A percentile compares a stretch with the other conserved stretches of the same genome.
Conservation (phyloP, 306 rosid genomes). For the Malus fusca region DNA sequence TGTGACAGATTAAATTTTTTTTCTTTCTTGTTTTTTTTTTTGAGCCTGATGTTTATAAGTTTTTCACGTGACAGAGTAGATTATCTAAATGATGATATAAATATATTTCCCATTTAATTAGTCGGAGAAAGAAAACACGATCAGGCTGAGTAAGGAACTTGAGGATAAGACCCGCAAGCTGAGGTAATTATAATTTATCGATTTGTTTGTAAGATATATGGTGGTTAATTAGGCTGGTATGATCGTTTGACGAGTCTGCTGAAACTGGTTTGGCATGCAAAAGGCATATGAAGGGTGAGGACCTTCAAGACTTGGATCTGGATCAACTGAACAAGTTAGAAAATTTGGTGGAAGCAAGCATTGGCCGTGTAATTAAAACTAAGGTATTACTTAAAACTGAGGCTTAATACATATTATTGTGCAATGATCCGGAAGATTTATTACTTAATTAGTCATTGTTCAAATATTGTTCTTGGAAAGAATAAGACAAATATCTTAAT, state of each 20-base stretch:
- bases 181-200: constrained; percentile 15
- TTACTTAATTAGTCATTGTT: too few species aligned
- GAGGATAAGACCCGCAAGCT: constrained; percentile 21
- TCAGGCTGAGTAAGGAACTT: constrained; percentile 24
- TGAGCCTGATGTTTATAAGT: background rate
- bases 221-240: background rate
- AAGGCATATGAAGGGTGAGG: constrained; percentile 37
- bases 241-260: background rate
- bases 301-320: constrained; percentile 22
- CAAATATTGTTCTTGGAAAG: too few species aligned
- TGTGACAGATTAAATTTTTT: background rate
- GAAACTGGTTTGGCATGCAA: background rate
- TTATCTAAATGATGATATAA: background rate
- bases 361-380: constrained; percentile 20
- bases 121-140: constrained; percentile 8
- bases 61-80: background rate
- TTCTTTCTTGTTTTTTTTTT: background rate
- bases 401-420: too few species aligned
- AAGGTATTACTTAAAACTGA: constrained; percentile 13
- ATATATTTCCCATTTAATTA: background rate
- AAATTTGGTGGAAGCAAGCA: constrained; percentile 23
- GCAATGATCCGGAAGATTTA: too few species aligned
- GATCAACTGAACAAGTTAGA: constrained; percentile 26
- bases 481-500: too few species aligned
- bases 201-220: background rate